Evolutionary conservation across 352 stramenopile species (phyloP), one percentile per base, ranked within the genome.

Genomic region (Phytophthora tubulina): DNA sequence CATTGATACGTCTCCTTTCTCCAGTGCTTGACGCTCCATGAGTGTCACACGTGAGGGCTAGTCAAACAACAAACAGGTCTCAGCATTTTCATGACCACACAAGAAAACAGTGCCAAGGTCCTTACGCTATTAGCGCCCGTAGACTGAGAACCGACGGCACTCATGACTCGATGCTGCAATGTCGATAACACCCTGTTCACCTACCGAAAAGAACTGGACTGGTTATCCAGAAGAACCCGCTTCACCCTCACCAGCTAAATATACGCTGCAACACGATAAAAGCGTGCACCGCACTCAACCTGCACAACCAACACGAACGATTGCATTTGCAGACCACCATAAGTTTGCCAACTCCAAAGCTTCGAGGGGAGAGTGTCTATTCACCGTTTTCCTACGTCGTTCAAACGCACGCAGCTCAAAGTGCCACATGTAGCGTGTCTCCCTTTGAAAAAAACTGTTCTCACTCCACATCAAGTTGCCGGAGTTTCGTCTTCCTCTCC

Each of bases 1-100:
- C 86, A 93, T 93, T 4, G 86, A 86, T 11, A 87, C 80, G 58
- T 94, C 84, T 33, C 84, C 82, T 66, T 86, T 92, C 63, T 92
- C 84, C 31, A 90, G 56, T 7, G 79, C 72, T 64, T 94, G 84
- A 8, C 84, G 82, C 76, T 92, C 82, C 82, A 92, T 94, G 21
- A 92, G 74, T 44, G 84, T 91, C 61, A 85, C 64, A 17, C 86
- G 79, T 3, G 68, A 81, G 1, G 81, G 63, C 84, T 91, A 51
- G 8, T 50, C 4, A 30, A 41, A 55, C 27, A 76, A 10, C 31
- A 64, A 45, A 48, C 30, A 44, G 10, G 10, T 45, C 17, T 56
- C 21, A 66, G 38, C 9, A 17, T 17, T 33, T 3, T 10, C 15
- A 63, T 27, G 32, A 11, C 35, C 48, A 53, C 36, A 10, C 17